phyloP scores from a whole-genome alignment of 2,329 filamentous ascomycete species.

The Didymella pomorum region DNA sequence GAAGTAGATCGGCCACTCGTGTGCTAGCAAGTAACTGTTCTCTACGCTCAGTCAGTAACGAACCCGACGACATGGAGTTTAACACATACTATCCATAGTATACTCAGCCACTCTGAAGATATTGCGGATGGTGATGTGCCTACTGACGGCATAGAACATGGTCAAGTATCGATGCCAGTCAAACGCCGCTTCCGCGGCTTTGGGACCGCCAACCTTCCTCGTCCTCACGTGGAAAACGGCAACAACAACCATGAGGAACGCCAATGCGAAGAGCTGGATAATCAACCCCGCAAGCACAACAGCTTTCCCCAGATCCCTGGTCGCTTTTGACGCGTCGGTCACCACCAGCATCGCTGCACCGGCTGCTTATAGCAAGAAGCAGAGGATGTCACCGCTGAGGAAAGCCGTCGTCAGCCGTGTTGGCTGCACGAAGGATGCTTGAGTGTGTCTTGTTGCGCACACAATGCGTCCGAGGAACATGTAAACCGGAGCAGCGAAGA shows the following conservation, averaged over 20 bases:
- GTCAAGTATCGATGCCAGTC: slow-evolving; percentile 41
- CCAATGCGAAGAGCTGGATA: slow-evolving; percentile 64
- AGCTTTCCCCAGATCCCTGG: slow-evolving; percentile 50
- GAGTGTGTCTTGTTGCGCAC: slow-evolving; percentile 45
- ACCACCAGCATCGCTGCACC: slow-evolving; percentile 44
- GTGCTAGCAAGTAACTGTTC: slow-evolving; percentile 57
- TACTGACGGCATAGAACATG: slow-evolving; percentile 48
- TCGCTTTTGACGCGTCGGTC: slow-evolving; percentile 22
- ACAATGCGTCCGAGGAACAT: slow-evolving; percentile 46
- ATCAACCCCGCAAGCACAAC: slow-evolving; percentile 62
- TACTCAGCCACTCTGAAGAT: slow-evolving; percentile 59
- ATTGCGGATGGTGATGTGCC: slow-evolving; percentile 55
- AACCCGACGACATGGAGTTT: background rate
- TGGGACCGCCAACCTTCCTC: background rate
- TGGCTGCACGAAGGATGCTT: slow-evolving; percentile 4
- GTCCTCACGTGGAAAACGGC: slow-evolving; percentile 49
- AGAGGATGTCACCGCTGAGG: slow-evolving; percentile 60
- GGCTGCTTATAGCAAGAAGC: slow-evolving; percentile 58
- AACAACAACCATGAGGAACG: slow-evolving; percentile 57
- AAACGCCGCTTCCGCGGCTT: background rate
- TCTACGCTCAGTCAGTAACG: background rate
- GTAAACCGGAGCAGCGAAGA: slow-evolving; percentile 55
- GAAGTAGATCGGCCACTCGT: slow-evolving; percentile 61
- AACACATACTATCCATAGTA: slow-evolving; percentile 20
- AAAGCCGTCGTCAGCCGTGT: slow-evolving; percentile 52